phyloP scores from a whole-genome alignment of 75 land plant genomes.

The Cunninghamia lanceolata region DNA sequence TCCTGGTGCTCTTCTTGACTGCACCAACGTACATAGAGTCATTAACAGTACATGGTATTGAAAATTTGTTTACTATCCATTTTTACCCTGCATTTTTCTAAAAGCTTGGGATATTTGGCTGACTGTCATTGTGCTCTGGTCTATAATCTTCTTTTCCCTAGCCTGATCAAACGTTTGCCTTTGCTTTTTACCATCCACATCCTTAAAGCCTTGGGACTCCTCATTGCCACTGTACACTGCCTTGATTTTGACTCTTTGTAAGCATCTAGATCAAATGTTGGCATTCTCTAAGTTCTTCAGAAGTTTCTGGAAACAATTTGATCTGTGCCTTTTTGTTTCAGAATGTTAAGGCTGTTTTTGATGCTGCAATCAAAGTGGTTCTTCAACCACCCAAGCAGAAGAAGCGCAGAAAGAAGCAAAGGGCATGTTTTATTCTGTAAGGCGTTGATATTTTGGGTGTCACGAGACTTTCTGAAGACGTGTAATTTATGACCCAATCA shows the following conservation, averaged over 20 bases:
- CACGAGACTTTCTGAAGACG: not conserved
- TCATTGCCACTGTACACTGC: not conserved
- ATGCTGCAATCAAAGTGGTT: conserved; percentile 39
- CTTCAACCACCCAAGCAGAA: conserved; percentile 35
- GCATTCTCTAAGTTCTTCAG: not conserved
- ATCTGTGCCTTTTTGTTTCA: conserved; percentile 10
- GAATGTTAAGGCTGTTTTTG: conserved; percentile 46
- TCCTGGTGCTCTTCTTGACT: not conserved
- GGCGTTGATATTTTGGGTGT: not conserved
- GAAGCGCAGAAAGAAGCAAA: conserved; percentile 25
- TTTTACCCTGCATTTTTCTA: not conserved
- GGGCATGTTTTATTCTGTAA: conserved; percentile 22
- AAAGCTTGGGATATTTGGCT: not conserved
- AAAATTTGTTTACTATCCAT: not conserved
- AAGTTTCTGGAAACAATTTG: not conserved
- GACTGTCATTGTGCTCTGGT: not conserved
- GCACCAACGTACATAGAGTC: not conserved
- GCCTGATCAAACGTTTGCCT: not conserved
- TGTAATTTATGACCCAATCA: not conserved
- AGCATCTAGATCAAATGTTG: not conserved
- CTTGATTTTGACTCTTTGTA: not conserved
- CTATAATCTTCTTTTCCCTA: not conserved
- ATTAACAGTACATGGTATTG: not conserved
- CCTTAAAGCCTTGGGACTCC: not conserved
- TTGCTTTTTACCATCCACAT: not conserved